A percentile compares a stretch with the other conserved stretches of the same genome.
Evolutionary conservation across 495 filamentous ascomycete genomes (phyloP).

Genomic region (Podospora fimiseda): DNA sequence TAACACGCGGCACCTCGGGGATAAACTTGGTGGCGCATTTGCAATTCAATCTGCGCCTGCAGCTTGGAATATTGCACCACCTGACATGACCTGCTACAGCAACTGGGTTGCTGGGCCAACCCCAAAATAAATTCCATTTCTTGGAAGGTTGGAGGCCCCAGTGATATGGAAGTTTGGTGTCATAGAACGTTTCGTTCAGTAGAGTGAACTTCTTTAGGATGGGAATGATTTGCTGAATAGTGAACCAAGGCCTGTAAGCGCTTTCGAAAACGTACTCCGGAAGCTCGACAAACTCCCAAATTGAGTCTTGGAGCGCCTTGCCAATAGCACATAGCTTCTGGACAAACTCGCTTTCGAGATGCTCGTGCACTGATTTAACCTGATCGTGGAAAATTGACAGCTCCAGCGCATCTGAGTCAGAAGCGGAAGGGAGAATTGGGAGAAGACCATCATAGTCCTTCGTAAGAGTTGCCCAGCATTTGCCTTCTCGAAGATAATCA

Average conservation of each 20-base stretch:
- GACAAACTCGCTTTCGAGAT: conserved; percentile 15
- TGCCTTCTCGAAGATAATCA: conserved; percentile 26
- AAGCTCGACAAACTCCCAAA: conserved; percentile 19
- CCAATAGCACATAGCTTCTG: conserved; percentile 19
- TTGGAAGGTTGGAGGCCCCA: conserved; percentile 17
- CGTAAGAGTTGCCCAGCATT: conserved; percentile 26
- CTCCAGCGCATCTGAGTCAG: conserved; percentile 10
- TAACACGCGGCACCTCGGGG: conserved; percentile 17
- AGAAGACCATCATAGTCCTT: conserved; percentile 19
- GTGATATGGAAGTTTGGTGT: conserved; percentile 1
- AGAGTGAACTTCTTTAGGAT: conserved; percentile 16
- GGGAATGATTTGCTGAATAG: conserved; percentile 11
- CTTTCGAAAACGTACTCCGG: conserved; percentile 26
- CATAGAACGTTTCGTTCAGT: conserved; percentile 14
- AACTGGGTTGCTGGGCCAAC: conserved; percentile 24
- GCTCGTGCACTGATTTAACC: conserved; percentile 15
- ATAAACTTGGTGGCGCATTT: conserved; percentile 11
- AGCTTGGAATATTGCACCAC: conserved; percentile 12
- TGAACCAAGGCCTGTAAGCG: conserved; percentile 8
- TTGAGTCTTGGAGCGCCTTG: conserved; percentile 11
- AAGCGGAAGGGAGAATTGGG: conserved; percentile 17
- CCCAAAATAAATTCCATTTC: conserved; percentile 11
- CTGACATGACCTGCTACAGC: conserved; percentile 3
- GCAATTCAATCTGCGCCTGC: conserved; percentile 16
- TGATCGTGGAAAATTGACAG: conserved; percentile 20